These are phyloP conservation scores for Phylloporus rhodoxanthus DNA, from an alignment of 768 basidiomycete genomes.

Conservation along the genomic window DNA sequence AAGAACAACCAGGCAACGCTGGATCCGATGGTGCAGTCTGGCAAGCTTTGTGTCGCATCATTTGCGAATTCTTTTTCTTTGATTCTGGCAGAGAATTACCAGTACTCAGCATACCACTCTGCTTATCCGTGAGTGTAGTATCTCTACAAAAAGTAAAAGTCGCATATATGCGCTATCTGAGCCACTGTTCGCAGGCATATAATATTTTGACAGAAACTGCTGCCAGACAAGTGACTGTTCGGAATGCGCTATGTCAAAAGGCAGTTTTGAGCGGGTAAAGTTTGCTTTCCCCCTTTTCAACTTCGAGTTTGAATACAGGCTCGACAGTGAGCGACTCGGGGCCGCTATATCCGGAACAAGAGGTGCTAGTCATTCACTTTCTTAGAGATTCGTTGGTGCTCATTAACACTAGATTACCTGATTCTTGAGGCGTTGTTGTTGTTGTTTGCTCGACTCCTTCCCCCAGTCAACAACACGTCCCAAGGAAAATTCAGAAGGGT, in stretches of 20 bases:
- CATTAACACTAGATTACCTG: slow-evolving; percentile 43
- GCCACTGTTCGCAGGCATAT: slow-evolving; percentile 41
- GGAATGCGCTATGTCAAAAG: slow-evolving; percentile 40
- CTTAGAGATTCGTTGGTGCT: neutral
- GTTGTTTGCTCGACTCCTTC: slow-evolving; percentile 51
- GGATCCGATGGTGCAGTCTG: slow-evolving; percentile 23
- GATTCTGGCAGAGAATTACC: slow-evolving; percentile 13
- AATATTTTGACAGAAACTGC: slow-evolving; percentile 47
- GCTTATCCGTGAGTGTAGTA: slow-evolving; percentile 19
- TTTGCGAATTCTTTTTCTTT: slow-evolving; percentile 37
- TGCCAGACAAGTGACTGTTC: slow-evolving; percentile 36
- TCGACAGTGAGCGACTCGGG: slow-evolving; percentile 42
- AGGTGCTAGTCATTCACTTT: slow-evolving; percentile 31
- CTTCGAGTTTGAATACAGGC: neutral
- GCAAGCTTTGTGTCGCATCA: slow-evolving; percentile 23
- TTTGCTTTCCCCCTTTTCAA: neutral
- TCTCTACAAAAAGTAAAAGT: slow-evolving; percentile 8
- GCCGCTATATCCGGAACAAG: slow-evolving; percentile 40
- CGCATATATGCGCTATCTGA: slow-evolving; percentile 29
- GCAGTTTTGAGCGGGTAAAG: slow-evolving; percentile 46
- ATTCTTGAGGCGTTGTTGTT: slow-evolving; percentile 52
- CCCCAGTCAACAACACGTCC: slow-evolving; percentile 34
- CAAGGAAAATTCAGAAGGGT: slow-evolving; percentile 35
- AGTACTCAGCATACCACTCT: slow-evolving; percentile 22
- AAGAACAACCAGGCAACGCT: slow-evolving; percentile 11